Percentiles rank a stretch among this genome's conserved stretches.
Conservation (phyloP, 306 rosid genomes). For the Delonix regia region DNA sequence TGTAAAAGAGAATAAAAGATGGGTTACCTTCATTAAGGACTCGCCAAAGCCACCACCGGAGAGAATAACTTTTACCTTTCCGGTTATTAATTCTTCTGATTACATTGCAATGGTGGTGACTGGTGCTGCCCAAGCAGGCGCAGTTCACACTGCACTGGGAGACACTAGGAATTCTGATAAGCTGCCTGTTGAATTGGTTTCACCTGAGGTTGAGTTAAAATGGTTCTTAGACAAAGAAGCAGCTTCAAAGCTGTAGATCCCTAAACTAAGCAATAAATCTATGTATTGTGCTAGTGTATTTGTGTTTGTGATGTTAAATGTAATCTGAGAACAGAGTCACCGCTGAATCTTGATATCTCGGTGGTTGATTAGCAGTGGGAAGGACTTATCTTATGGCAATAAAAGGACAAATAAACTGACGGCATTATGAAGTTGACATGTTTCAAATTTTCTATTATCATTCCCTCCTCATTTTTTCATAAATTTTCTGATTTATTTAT, state of each 20-base stretch:
- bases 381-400: slow-evolving; percentile 31
- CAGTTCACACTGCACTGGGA: slow-evolving; percentile 65
- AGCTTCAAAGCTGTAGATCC: slow-evolving; percentile 78
- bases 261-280: slow-evolving; percentile 28
- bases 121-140: slow-evolving; percentile 71
- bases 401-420: slow-evolving; percentile 26
- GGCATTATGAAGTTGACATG: slow-evolving; percentile 9
- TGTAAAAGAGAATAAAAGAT: slow-evolving; percentile 66
- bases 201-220: slow-evolving; percentile 74
- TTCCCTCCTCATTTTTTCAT: not conserved
- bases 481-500: not conserved
- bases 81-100: slow-evolving; percentile 82
- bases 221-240: slow-evolving; percentile 94
- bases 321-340: slow-evolving; percentile 14
- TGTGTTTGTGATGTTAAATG: slow-evolving; percentile 13
- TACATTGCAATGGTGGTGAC: slow-evolving; percentile 71
- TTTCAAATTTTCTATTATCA: slow-evolving; percentile 18
- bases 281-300: slow-evolving; percentile 28
- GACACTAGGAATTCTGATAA: slow-evolving; percentile 46
- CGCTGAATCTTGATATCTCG: slow-evolving; percentile 30
- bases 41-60: slow-evolving; percentile 96
- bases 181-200: slow-evolving; percentile 76
- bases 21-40: slow-evolving; percentile 83
- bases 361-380: slow-evolving; percentile 17
- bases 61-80: slow-evolving; percentile 87